Evolutionary conservation across 2,329 filamentous ascomycete species (phyloP), one percentile per base, ranked within the genome.

Genomic region (Didymosphaeria variabile): DNA sequence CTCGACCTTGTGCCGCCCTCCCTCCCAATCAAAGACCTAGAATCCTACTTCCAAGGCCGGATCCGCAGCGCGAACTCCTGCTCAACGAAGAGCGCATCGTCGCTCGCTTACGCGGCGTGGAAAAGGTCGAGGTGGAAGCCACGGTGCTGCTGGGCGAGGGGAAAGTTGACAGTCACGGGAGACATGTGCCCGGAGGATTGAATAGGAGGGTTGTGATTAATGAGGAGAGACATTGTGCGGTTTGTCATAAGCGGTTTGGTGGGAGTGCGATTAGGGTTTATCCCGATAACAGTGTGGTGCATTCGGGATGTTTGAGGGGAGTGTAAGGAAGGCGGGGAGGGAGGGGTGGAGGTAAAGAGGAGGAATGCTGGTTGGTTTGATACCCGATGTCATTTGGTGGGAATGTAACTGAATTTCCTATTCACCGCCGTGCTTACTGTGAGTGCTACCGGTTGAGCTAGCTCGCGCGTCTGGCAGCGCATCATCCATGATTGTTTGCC

Each of bases 241-340:
- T 97, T 17, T 99, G 95, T 76, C 91, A 97, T 78, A 98, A 97
- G 83, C 85, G 95, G 67, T 86, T 99, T 66, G 94, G 94, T 1
- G 91, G 93, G 1, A 97, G 91, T 77, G 95, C 97, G 19, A 91
- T 98, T 61, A 90, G 94, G 44, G 94, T 97, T 13, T 86, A 95
- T 79, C 92, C 94, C 7, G 91, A 97, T 68, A 77, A 79, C 46
- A 75, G 77, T 51, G 82, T 84, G 21, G 81, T 84, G 60, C 83
- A 85, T 71, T 82, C 81, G 60, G 83, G 83, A 2, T 84, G 83
- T 73, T 76, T 80, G 69, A 69, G 72, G 58, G 72, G 73, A 74
- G 71, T 59, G 62, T 73, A 15, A 68, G 60, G 17, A 19, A 17
- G 17, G 9, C 38, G 17, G 17, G 53, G 59, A 15, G 15, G 49